A percentile compares a stretch with the other conserved stretches of the same genome.
Evolutionary conservation across 2,329 filamentous ascomycete genomes (phyloP).

Genomic region (Scedosporium boydii): DNA sequence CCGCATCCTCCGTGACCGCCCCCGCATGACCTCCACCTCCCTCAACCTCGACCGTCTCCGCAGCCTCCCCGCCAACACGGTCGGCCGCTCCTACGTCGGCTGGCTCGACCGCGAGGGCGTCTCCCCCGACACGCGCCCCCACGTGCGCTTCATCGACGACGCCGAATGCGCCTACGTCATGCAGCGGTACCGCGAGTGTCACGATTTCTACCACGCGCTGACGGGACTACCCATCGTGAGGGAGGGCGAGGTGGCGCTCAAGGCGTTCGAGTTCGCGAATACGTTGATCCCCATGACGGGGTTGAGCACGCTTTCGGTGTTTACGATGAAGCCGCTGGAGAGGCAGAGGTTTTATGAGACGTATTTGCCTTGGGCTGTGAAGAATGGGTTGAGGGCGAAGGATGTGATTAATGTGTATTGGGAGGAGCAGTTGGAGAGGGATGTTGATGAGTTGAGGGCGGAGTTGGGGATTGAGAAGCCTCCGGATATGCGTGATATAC

Average conservation of each 20-base stretch:
- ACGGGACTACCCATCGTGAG: conserved; percentile 82
- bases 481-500: conserved; percentile 71
- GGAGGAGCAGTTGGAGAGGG: conserved; percentile 85
- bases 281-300: conserved; percentile 93
- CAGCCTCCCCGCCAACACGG: conserved; percentile 57
- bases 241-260: conserved; percentile 96
- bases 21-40: conserved; percentile 73
- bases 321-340: conserved; percentile 76
- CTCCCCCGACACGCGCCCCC: conserved; percentile 75
- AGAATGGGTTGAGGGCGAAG: conserved; percentile 66
- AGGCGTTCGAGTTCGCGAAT: conserved; percentile 95
- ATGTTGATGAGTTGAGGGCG: conserved; percentile 64
- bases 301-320: conserved; percentile 72
- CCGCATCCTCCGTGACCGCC: conserved; percentile 81
- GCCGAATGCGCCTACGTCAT: conserved; percentile 96
- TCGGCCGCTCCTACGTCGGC: conserved; percentile 72
- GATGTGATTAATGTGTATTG: conserved; percentile 95
- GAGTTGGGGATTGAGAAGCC: conserved; percentile 81
- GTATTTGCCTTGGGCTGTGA: conserved; percentile 85
- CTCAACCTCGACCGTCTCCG: conserved; percentile 61
- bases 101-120: conserved; percentile 96
- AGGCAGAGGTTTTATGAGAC: conserved; percentile 61
- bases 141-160: conserved; percentile 86
- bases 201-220: conserved; percentile 95
- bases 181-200: conserved; percentile 94